Percentiles rank a stretch among this genome's conserved stretches.
phyloP scores from a whole-genome alignment of 805 yeast genomes.

The Starmerella etchellsii region DNA sequence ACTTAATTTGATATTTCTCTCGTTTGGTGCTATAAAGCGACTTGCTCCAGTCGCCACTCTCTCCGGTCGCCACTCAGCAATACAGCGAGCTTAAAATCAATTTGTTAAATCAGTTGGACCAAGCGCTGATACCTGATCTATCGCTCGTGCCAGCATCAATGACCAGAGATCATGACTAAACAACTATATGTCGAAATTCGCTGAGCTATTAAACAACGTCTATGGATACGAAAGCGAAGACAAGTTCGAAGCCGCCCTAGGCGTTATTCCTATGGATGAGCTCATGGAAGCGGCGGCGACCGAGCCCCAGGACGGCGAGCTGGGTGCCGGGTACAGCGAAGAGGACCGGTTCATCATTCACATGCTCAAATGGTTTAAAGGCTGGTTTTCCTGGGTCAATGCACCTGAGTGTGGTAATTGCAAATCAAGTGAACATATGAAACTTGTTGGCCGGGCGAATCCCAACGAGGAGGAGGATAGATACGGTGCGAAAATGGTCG shows the following conservation, averaged over 20 bases:
- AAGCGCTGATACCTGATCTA: too few species aligned
- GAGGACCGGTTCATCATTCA: conserved; percentile 49
- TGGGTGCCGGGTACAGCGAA: conserved; percentile 29
- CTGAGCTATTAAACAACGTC: background rate
- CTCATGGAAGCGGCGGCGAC: conserved; percentile 47
- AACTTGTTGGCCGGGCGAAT: conserved; percentile 28
- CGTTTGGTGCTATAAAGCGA: too few species aligned
- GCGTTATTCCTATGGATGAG: conserved; percentile 44
- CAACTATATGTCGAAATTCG: background rate
- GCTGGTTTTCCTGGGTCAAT: conserved; percentile 76
- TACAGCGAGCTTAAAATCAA: too few species aligned
- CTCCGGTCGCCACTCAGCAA: too few species aligned
- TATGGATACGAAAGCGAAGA: conserved; percentile 32
- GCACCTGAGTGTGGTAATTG: conserved; percentile 50
- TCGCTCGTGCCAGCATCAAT: too few species aligned
- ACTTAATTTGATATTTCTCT: too few species aligned
- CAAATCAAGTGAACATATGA: conserved; percentile 32
- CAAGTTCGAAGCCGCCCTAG: conserved; percentile 46
- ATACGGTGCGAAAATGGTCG: conserved; percentile 47
- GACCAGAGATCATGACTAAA: too few species aligned
- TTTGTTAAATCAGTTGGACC: too few species aligned
- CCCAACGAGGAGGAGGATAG: conserved; percentile 36
- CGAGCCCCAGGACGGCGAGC: background rate
- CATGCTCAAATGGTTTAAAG: conserved; percentile 54
- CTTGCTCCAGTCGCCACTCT: too few species aligned